Evolutionary conservation across 129 eudicot genomes (phyloP).

Genomic region (Centrapalus pauciflorus): DNA sequence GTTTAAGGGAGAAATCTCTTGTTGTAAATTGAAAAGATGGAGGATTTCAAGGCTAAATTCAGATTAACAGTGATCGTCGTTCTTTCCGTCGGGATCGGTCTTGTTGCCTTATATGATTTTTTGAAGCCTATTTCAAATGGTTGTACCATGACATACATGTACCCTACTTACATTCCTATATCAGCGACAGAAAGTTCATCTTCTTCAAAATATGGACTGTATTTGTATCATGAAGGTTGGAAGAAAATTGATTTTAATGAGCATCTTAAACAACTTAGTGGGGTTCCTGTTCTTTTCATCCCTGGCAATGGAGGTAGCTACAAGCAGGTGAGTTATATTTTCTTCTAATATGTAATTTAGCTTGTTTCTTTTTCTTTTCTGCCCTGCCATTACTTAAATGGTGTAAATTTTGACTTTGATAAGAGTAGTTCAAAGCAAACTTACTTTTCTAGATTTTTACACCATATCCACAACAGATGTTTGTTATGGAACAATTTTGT

Average conservation of each 20-base stretch:
- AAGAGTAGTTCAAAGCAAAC: background rate
- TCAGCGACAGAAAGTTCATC: conserved; percentile 45
- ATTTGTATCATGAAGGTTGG: conserved; percentile 97
- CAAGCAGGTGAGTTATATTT: conserved; percentile 64
- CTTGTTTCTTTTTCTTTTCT: background rate
- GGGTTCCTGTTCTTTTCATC: conserved; percentile 88
- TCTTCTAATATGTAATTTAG: background rate
- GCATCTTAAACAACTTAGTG: conserved; percentile 71
- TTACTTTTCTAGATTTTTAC: background rate
- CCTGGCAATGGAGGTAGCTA: conserved; percentile 99
- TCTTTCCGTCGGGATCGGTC: conserved; percentile 38
- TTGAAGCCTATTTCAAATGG: conserved; percentile 70
- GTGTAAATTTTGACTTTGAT: background rate
- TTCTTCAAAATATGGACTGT: conserved; percentile 59
- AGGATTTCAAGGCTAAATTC: conserved; percentile 38
- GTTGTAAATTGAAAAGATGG: conserved; percentile 29
- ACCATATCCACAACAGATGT: conserved; percentile 2
- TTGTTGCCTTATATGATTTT: conserved; percentile 49
- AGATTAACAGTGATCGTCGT: conserved; percentile 39
- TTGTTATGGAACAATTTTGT: background rate
- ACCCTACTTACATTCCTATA: conserved; percentile 87
- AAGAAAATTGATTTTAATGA: conserved; percentile 64
- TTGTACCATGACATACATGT: conserved; percentile 94
- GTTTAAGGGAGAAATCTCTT: conserved; percentile 9
- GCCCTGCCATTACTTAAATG: background rate